Base-by-base conservation (phyloP, 1,139 yeast species). In the Yamadazyma buinensis region DNA sequence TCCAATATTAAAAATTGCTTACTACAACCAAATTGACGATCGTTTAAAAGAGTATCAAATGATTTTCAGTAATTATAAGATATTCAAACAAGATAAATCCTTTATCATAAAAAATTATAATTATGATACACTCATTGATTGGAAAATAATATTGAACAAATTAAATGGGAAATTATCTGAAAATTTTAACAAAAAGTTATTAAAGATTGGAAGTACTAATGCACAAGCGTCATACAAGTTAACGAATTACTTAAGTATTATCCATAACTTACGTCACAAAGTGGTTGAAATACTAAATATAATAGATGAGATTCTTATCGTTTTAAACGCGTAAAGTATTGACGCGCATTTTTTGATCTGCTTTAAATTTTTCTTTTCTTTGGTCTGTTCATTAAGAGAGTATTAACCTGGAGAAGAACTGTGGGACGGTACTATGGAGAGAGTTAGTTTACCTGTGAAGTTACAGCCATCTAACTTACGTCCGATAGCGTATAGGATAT, bases 401-500 rank as follows among this genome's bases (percentile, higher is more conserved):
- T n/a, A n/a, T n/a, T n/a, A n/a, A n/a, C n/a, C n/a, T n/a, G n/a
- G n/a, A 22, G 9, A 11, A 22, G 12, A 22, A n/a, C 12, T 22
- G 12, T n/a, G 12, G 10, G 5, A 22, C 10, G 12, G 23, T 17
- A 17, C 5, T 7, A 26, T 36, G 31, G 35, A 32, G 7, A 31
- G 43, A 10, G 36, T 43, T 7, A 42, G 55, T 7, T 67, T 88
- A 15, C 96, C 97, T 1, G 80, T 85, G 2, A 72, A 74, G 41
- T 73, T 90, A 4, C 84, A 79, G 38, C 87, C 95, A 0, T 75
- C 92, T 0, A 85, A 86, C 53, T 66, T 92, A 25, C 72, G 98
- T 31, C 98, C 98, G 0, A 64, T 90, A 32, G 97, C 97, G 0
- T 92, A 90, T 56, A 68, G 98, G 29, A 75, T 90, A 2, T 59